phyloP scores from a whole-genome alignment of 225 moss, liverwort and hornwort genomes.

The Neckera pumila region DNA sequence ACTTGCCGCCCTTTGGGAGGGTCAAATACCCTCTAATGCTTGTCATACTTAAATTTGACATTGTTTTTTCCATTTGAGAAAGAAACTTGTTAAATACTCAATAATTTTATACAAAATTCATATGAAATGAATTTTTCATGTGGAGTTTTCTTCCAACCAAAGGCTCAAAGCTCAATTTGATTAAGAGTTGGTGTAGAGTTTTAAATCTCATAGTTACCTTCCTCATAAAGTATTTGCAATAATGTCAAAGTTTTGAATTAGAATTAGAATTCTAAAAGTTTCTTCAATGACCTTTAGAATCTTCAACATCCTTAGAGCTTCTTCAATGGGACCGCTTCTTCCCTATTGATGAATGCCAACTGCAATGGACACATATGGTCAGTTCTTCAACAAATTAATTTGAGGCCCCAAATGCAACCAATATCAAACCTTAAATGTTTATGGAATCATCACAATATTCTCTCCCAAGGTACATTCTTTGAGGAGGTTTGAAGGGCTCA shows the following conservation, averaged over 20 bases:
- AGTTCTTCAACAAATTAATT: not conserved
- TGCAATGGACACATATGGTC: accelerated
- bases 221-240: not conserved
- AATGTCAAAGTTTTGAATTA: not conserved
- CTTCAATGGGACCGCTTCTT: accelerated
- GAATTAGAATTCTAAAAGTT: too few species aligned
- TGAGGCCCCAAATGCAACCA: too few species aligned
- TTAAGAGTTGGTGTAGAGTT: not conserved
- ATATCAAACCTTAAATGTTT: not conserved
- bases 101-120: not conserved
- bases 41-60: not conserved
- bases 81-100: accelerated
- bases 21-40: too few species aligned
- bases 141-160: accelerated
- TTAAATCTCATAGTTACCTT: not conserved
- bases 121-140: not conserved
- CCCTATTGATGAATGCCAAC: accelerated
- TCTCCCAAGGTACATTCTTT: too few species aligned
- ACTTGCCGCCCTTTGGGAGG: too few species aligned
- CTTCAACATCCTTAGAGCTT: not conserved
- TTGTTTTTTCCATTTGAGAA: not conserved
- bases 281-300: not conserved
- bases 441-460: accelerated
- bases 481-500: not conserved
- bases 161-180: accelerated